These are phyloP conservation scores for Lindgomyces ingoldianus DNA, from an alignment of 495 filamentous ascomycete genomes.

Conservation along the genomic window DNA sequence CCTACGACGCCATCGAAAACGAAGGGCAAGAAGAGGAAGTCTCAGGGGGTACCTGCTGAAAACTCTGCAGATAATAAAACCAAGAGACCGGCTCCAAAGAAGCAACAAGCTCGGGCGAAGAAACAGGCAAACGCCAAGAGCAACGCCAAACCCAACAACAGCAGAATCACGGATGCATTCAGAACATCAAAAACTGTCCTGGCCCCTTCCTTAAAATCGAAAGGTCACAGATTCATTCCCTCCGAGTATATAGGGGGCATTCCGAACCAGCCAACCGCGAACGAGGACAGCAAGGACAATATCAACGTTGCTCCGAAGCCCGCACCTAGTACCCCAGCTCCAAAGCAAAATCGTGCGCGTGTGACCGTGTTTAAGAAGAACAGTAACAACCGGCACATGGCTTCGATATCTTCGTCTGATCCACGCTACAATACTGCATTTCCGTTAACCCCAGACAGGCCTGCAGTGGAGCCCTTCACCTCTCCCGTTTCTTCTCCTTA, in stretches of 20 bases:
- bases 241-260: not conserved
- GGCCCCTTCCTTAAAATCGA: not conserved
- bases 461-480: slow-evolving; percentile 15
- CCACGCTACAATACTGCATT: slow-evolving; percentile 19
- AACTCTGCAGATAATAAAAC: not conserved
- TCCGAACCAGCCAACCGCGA: not conserved
- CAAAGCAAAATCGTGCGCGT: not conserved
- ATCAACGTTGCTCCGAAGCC: not conserved
- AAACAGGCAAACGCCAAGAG: slow-evolving; percentile 1
- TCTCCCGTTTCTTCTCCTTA: not conserved
- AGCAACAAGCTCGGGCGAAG: not conserved
- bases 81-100: not conserved
- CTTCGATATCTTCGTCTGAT: not conserved
- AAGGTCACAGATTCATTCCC: not conserved
- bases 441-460: not conserved
- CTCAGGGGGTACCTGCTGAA: not conserved
- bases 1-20: slow-evolving; percentile 1
- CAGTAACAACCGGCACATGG: not conserved
- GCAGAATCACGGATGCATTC: slow-evolving; percentile 7
- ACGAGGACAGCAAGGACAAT: not conserved
- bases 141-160: slow-evolving; percentile 14
- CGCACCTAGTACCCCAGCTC: not conserved
- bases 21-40: slow-evolving; percentile 11
- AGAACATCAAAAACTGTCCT: not conserved
- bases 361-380: slow-evolving; percentile 2